phyloP scores from a whole-genome alignment of 495 filamentous ascomycete genomes.

The Ramalina intermedia region DNA sequence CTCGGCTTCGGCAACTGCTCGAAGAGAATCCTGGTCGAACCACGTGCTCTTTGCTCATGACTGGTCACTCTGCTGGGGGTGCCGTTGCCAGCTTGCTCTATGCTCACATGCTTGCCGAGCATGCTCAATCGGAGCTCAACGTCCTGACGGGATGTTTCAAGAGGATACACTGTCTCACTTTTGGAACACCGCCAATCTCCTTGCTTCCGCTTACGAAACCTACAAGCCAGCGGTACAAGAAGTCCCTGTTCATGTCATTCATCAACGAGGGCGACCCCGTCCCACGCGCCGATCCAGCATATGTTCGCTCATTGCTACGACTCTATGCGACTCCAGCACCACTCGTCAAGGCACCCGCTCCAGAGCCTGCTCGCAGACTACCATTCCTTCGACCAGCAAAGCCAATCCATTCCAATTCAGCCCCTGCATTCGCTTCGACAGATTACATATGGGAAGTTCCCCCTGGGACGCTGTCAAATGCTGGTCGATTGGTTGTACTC shows the following conservation, averaged over 20 bases:
- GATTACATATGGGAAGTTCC: constrained; percentile 48
- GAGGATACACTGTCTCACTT: constrained; percentile 67
- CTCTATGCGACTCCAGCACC: constrained; percentile 53
- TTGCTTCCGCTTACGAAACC: constrained; percentile 52
- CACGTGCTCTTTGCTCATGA: constrained; percentile 59
- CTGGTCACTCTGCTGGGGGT: constrained; percentile 72
- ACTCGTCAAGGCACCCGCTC: neutral
- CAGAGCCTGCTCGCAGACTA: constrained; percentile 1
- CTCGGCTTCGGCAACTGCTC: constrained; percentile 48
- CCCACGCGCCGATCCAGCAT: constrained; percentile 56
- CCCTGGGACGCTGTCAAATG: constrained; percentile 43
- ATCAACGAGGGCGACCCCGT: constrained; percentile 80
- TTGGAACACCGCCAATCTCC: constrained; percentile 65
- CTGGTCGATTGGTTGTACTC: constrained; percentile 53
- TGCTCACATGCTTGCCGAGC: constrained; percentile 53
- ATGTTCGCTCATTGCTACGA: constrained; percentile 54
- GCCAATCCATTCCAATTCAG: neutral
- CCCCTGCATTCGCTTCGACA: constrained; percentile 5
- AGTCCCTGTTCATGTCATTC: constrained; percentile 60
- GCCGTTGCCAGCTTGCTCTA: constrained; percentile 67
- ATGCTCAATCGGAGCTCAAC: constrained; percentile 48
- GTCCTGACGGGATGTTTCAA: constrained; percentile 53
- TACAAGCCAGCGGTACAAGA: constrained; percentile 27
- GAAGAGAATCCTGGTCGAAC: constrained; percentile 53
- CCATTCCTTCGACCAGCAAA: constrained; percentile 8